Base-by-base conservation (phyloP, 345 rosid species). In the Brassica rapa region DNA sequence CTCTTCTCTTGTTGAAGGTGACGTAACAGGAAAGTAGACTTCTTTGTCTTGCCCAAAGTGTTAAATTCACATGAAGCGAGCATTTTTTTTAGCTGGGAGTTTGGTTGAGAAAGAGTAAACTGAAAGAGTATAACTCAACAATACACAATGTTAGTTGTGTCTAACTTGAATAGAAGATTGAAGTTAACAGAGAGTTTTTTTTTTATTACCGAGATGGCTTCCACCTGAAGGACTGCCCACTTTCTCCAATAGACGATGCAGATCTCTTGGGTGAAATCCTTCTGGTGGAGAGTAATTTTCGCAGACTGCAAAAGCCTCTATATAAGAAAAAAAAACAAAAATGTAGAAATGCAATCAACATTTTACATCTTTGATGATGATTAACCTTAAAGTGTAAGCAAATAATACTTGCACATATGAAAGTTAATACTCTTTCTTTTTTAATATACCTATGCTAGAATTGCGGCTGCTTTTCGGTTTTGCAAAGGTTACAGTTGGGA, bases 391-490 rank as follows among this genome's bases (percentile, higher is more conserved):
- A 69, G 83, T 21, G 78, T 21, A 80, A 68, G 75, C 23, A 72
- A 55, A 69, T 69, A 57, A 69, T 68, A 69, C 16, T n/a, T 66
- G 57, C 39, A 67, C 25, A 73, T 66, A 68, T 41, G 61, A 23
- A 74, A 68, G 68, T 60, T 25, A 57, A 23, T 57, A 57, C 9
- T 14, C 16, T 57, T 39, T 51, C 1, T 80, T 83, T 33, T 41
- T 11, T 41, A 11, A 41, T 10, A 41, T 86, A 93, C 98, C 97
- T 86, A 95, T 95, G 82, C 98, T 95, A 29, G 99, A 95, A 86
- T 95, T 95, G 41, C 98, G 97, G 86, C 99, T 95, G 86, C 98
- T 93, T 87, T 91, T 93, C 16, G 99, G 98, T 87, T 95, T 93
- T 8, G 98, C 96, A 81, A 95, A 95, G 71, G 98, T 93, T 72